These are phyloP conservation scores for Sugiyamaella boreocaroliniensis DNA, from an alignment of 805 yeast species.

Conservation along the genomic window DNA sequence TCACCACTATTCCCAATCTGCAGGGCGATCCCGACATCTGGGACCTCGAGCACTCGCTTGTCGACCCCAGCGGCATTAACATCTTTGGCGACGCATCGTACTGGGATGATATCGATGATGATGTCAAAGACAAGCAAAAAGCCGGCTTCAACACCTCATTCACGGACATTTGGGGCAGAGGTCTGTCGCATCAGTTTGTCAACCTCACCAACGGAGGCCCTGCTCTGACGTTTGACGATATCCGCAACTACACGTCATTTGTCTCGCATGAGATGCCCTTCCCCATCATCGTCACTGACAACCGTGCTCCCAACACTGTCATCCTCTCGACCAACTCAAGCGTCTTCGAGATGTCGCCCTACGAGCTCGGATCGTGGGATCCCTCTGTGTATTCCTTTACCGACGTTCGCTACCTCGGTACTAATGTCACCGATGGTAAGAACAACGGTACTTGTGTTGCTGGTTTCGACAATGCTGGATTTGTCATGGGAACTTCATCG, in stretches of 20 bases:
- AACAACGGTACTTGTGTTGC: slow-evolving; percentile 51
- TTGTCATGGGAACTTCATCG: slow-evolving; percentile 75
- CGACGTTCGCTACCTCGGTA: slow-evolving; percentile 63
- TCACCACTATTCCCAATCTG: slow-evolving; percentile 62
- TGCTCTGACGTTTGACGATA: slow-evolving; percentile 50
- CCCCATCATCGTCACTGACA: slow-evolving; percentile 54
- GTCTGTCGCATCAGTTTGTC: slow-evolving; percentile 67
- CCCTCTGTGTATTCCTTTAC: slow-evolving; percentile 60
- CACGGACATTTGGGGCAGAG: slow-evolving; percentile 81
- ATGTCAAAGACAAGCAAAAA: slow-evolving; percentile 44
- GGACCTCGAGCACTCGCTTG: slow-evolving; percentile 58
- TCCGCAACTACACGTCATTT: slow-evolving; percentile 57
- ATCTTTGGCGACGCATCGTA: slow-evolving; percentile 45
- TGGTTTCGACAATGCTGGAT: slow-evolving; percentile 79
- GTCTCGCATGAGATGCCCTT: slow-evolving; percentile 60
- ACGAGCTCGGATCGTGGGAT: slow-evolving; percentile 85
- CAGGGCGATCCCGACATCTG: slow-evolving; percentile 47
- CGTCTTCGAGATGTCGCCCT: slow-evolving; percentile 47
- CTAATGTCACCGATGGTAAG: slow-evolving; percentile 53
- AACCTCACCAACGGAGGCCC: slow-evolving; percentile 55
- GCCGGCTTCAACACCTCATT: slow-evolving; percentile 66
- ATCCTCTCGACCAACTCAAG: slow-evolving; percentile 64
- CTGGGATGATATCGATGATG: slow-evolving; percentile 41
- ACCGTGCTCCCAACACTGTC: slow-evolving; percentile 39
- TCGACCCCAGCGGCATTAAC: slow-evolving; percentile 58